These are phyloP conservation scores for Naganishia albida DNA, from an alignment of 1,284 basidiomycete species.

Conservation along the genomic window DNA sequence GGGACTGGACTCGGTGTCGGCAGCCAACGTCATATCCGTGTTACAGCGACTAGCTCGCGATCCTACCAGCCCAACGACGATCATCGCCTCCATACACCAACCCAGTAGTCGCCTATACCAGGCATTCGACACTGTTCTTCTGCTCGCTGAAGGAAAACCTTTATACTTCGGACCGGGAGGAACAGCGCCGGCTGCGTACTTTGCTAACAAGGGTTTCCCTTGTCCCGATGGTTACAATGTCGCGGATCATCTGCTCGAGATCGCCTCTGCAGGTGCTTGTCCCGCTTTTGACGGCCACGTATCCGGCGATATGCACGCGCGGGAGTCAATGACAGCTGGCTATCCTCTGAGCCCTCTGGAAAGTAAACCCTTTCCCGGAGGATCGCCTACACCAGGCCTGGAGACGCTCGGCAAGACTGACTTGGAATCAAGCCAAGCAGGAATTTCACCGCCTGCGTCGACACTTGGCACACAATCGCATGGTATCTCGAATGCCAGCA, in stretches of 20 bases:
- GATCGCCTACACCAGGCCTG: not conserved
- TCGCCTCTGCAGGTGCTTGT: slow-evolving; percentile 56
- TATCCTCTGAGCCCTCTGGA: slow-evolving; percentile 12
- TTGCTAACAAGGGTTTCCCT: slow-evolving; percentile 58
- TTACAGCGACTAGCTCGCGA: slow-evolving; percentile 73
- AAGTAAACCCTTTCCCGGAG: slow-evolving; percentile 3
- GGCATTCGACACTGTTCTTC: slow-evolving; percentile 74
- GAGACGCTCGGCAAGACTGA: slow-evolving; percentile 8
- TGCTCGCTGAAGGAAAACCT: slow-evolving; percentile 75
- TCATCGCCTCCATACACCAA: slow-evolving; percentile 85
- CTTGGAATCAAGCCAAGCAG: slow-evolving; percentile 9
- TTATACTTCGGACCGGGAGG: slow-evolving; percentile 76
- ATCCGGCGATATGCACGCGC: not conserved
- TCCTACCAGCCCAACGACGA: slow-evolving; percentile 67
- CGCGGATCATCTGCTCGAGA: slow-evolving; percentile 82
- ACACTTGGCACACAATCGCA: not conserved
- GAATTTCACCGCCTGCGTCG: not conserved
- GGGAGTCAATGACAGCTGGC: not conserved
- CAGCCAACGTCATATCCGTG: slow-evolving; percentile 72
- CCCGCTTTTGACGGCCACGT: too few species aligned
- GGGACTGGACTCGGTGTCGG: slow-evolving; percentile 83
- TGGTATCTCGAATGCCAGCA: slow-evolving; percentile 9
- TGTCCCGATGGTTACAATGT: slow-evolving; percentile 77
- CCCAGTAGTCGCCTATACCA: slow-evolving; percentile 80
- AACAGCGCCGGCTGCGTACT: slow-evolving; percentile 65